A percentile compares a stretch with the other conserved stretches of the same genome.
Evolutionary conservation across 352 stramenopile species (phyloP).

Genomic region (Elongisporangium senticosum): DNA sequence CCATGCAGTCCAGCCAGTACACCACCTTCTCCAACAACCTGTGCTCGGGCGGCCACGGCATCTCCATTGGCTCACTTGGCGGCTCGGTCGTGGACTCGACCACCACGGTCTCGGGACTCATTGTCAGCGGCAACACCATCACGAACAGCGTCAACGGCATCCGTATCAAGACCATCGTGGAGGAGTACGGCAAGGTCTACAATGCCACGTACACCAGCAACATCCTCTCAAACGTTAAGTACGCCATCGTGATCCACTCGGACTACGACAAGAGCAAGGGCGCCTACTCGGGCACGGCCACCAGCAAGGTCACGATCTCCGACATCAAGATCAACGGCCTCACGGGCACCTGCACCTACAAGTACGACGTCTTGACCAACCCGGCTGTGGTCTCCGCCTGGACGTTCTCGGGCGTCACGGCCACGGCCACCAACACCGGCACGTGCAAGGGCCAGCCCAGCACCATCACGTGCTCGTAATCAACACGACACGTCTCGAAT

Average conservation of each 20-base stretch:
- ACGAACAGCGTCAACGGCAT: slow-evolving; percentile 18
- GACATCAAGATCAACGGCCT: not conserved
- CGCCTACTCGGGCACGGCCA: slow-evolving; percentile 15
- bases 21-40: slow-evolving; percentile 10
- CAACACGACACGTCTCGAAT: too few species aligned
- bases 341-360: slow-evolving; percentile 8
- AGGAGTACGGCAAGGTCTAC: slow-evolving; percentile 14
- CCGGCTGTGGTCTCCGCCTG: slow-evolving; percentile 5
- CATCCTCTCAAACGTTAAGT: slow-evolving; percentile 10
- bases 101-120: slow-evolving; percentile 18
- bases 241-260: slow-evolving; percentile 21
- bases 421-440: slow-evolving; percentile 8
- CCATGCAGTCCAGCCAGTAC: slow-evolving; percentile 21
- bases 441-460: slow-evolving; percentile 17
- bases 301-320: slow-evolving; percentile 18
- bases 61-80: slow-evolving; percentile 27
- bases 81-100: slow-evolving; percentile 7
- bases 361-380: slow-evolving; percentile 6
- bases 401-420: slow-evolving; percentile 15
- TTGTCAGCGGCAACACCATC: slow-evolving; percentile 20
- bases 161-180: slow-evolving; percentile 30
- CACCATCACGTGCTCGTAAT: slow-evolving; percentile 10
- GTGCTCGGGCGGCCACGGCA: slow-evolving; percentile 14
- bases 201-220: slow-evolving; percentile 19
- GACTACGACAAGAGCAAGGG: slow-evolving; percentile 29